Conservation (phyloP, 225 moss, liverwort and hornwort species). For the Polytrichum commune region DNA sequence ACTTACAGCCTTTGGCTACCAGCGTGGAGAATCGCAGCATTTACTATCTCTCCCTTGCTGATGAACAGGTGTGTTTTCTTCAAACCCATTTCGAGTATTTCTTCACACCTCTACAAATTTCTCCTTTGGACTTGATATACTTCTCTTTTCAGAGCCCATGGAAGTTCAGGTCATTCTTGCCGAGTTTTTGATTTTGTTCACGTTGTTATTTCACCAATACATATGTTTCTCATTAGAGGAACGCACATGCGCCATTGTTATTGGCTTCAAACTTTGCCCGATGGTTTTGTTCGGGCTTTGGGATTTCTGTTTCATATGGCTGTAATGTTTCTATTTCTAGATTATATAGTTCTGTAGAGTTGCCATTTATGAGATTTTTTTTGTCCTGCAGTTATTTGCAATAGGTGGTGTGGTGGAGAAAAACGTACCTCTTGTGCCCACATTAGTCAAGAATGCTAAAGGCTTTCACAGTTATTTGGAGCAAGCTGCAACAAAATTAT, state of each 20-base stretch:
- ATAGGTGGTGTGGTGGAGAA: conserved; percentile 3
- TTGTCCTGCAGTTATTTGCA: background rate
- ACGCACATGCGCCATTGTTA: too few relatives aligned
- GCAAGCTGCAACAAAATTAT: background rate
- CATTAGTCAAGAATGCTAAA: background rate
- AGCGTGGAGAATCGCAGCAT: background rate
- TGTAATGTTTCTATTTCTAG: background rate
- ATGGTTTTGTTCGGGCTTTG: too few relatives aligned
- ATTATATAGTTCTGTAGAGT: background rate
- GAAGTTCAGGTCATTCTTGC: background rate
- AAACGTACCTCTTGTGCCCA: background rate
- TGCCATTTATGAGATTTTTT: background rate
- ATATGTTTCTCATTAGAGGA: too few relatives aligned
- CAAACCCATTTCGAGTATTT: too few relatives aligned
- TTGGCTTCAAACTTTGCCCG: too few relatives aligned
- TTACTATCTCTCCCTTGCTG: background rate
- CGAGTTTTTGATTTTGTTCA: too few relatives aligned
- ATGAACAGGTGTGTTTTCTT: conserved; percentile 7
- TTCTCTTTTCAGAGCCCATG: too few relatives aligned
- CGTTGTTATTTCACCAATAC: too few relatives aligned
- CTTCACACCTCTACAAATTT: background rate
- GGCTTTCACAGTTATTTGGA: background rate
- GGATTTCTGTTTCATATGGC: background rate
- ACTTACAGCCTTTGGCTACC: conserved; percentile 6
- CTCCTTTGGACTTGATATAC: too few relatives aligned